Evolutionary conservation across 176 grass and related monocot species (phyloP), one percentile per base, ranked within the genome.

Genomic region (Poa pratensis): DNA sequence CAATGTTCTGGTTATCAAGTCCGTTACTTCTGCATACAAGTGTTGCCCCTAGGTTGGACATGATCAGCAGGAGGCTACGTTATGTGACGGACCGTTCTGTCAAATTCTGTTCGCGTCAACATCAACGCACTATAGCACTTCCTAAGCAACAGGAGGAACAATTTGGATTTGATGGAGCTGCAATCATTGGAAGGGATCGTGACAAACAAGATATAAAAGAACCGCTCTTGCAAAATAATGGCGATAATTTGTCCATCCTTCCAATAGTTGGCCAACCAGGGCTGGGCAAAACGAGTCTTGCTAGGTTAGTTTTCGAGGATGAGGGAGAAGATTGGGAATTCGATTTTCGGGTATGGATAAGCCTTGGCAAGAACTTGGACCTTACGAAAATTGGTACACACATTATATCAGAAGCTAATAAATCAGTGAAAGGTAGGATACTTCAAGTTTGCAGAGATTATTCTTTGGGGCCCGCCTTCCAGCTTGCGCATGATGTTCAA

Each of bases 301-400:
- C 75, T 37, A 81, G 35, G 43, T 80, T 87, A 80, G 18, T 87
- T 62, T 87, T 48, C 20, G 57, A 86, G 52, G 84, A 86, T 72
- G 46, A 80, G 2, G 69, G 75, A 75, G 75, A 79, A 26, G 78
- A 46, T 45, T 28, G 27, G 52, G 59, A 67, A 64, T 86, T 86
- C 18, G 73, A 86, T 86, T 57, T 69, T 9, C 58, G 22, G 65
- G 52, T 39, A 37, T 77, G 50, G 30, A 77, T 77, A n/a, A 34
- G 23, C 52, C 23, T 77, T 6, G 74, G 34, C 50, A 37, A 35
- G 9, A 15, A 77, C 30, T 57, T 57, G 11, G 18, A 28, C 51
- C 27, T 57, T 57, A 10, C 0, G 9, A 57, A 57, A 77, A 37
- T 77, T 15, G 74, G 49, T 11, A 13, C 51, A 34, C 30, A 2